Base-by-base conservation (phyloP, 805 yeast genomes). In the Barnettozyma vustinii region DNA sequence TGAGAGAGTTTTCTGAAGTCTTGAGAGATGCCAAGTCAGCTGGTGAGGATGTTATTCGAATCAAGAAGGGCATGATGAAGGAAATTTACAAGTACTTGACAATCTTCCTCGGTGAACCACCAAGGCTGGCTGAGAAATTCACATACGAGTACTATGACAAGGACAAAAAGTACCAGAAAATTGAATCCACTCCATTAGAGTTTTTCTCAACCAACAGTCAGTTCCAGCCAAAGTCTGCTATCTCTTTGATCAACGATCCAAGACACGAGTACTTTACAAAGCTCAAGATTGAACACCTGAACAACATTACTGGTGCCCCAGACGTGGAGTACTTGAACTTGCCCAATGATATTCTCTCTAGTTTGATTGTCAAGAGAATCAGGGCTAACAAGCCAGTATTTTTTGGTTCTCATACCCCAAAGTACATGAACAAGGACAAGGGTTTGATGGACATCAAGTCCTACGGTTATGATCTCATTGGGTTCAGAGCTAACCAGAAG, bases 371-470 rank as follows among this genome's bases (percentile, higher is more conserved):
- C 36, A 75, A 78, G 58, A 79, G 88, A 68, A 76, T 88, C 61
- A 76, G 83, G 68, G 73, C 72, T 52, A 82, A 86, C 67, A 84
- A 84, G 69, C 84, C 95, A 0, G 87, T 89, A 7, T 89, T 88
- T 71, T 89, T 88, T 61, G 96, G 96, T 12, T 83, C 91, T 16
- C 95, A 88, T 65, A 87, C 91, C n/a, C 94, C 92, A 21, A 83
- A 84, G 63, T 88, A 73, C 67, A 77, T 75, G 76, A 79, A 83
- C 64, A 74, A 55, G 49, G 58, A 59, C 43, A 56, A 80, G 8
- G 96, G 96, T 48, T 66, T 87, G 43, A 83, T 89, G 77, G 96
- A 87, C 62, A 67, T 79, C 19, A 75, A 77, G 37, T 74, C 84
- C 19, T 88, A 81, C 79, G 83, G 84, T 58, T 86, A 80, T 66